phyloP scores from a whole-genome alignment of 495 filamentous ascomycete genomes.

The Monascus purpureus region DNA sequence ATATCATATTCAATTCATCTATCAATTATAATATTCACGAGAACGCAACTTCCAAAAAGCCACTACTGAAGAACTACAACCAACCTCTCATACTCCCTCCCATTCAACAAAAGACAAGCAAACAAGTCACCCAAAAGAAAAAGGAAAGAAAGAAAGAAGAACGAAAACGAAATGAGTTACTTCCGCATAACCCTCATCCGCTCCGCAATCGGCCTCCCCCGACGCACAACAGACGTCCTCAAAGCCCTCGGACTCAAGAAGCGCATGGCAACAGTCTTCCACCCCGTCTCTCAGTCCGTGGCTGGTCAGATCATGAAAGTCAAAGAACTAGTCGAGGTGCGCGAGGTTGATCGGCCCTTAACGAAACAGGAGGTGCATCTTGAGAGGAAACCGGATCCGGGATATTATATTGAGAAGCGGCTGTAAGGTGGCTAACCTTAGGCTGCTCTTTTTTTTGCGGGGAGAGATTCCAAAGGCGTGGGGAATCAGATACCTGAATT shows the following conservation, averaged over 20 bases:
- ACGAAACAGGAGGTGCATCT: slow-evolving; percentile 59
- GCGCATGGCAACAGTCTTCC: slow-evolving; percentile 81
- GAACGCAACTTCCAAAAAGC: too few relatives aligned
- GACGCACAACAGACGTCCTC: slow-evolving; percentile 69
- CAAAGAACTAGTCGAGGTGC: slow-evolving; percentile 83
- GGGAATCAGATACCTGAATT: too few relatives aligned
- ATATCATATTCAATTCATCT: too few relatives aligned
- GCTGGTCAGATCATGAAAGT: slow-evolving; percentile 97
- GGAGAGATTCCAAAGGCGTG: too few relatives aligned
- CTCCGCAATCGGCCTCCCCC: slow-evolving; percentile 81
- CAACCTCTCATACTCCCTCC: too few relatives aligned
- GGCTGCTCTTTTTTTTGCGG: too few relatives aligned
- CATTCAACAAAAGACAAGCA: too few relatives aligned
- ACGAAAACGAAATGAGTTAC: slow-evolving; percentile 59
- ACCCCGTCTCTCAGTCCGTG: slow-evolving; percentile 66
- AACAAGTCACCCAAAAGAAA: too few relatives aligned
- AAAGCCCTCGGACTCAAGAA: slow-evolving; percentile 79
- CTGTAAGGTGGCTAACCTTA: too few relatives aligned
- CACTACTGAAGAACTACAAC: too few relatives aligned
- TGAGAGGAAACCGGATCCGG: slow-evolving; percentile 63
- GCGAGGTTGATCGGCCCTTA: slow-evolving; percentile 62
- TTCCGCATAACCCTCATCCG: slow-evolving; percentile 94
- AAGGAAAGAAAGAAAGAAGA: too few relatives aligned
- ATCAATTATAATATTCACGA: too few relatives aligned
- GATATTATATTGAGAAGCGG: slow-evolving; percentile 67